These are phyloP conservation scores for Rhytidiadelphus loreus DNA, from an alignment of 225 moss, liverwort and hornwort species.

Conservation along the genomic window DNA sequence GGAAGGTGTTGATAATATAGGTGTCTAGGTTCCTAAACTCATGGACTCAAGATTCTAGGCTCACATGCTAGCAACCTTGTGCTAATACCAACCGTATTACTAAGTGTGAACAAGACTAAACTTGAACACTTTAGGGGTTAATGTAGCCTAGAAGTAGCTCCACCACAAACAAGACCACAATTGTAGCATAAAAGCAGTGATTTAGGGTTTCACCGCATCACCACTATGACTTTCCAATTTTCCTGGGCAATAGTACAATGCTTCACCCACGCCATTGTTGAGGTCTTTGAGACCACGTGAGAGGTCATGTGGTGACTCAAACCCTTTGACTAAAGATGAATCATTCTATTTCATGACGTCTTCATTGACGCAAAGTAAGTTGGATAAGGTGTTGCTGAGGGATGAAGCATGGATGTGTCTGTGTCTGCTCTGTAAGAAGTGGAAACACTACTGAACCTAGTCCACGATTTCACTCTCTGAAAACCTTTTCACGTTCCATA, in stretches of 20 bases:
- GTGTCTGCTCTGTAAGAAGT: background rate
- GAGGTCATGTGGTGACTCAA: background rate
- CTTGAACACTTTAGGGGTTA: too few species aligned
- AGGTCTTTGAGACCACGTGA: background rate
- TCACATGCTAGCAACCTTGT: background rate
- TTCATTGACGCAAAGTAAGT: background rate
- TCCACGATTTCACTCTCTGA: rapidly evolving
- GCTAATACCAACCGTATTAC: background rate
- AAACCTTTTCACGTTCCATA: too few species aligned
- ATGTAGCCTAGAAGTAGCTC: background rate
- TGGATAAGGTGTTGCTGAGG: background rate
- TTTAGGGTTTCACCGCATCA: too few species aligned
- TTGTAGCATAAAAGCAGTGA: rapidly evolving
- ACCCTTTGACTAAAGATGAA: background rate
- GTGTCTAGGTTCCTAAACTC: background rate
- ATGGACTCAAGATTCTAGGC: background rate
- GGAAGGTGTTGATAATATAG: background rate
- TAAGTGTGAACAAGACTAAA: background rate
- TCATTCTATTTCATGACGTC: background rate
- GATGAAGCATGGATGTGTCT: background rate
- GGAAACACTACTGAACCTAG: background rate
- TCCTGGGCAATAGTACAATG: rapidly evolving
- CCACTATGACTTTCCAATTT: rapidly evolving
- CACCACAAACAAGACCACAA: background rate
- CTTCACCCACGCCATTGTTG: background rate